Percentiles rank a stretch among this genome's conserved stretches.
These are phyloP conservation scores for Arxiozyma bovina DNA, from an alignment of 1,139 yeast species.

Conservation along the genomic window DNA sequence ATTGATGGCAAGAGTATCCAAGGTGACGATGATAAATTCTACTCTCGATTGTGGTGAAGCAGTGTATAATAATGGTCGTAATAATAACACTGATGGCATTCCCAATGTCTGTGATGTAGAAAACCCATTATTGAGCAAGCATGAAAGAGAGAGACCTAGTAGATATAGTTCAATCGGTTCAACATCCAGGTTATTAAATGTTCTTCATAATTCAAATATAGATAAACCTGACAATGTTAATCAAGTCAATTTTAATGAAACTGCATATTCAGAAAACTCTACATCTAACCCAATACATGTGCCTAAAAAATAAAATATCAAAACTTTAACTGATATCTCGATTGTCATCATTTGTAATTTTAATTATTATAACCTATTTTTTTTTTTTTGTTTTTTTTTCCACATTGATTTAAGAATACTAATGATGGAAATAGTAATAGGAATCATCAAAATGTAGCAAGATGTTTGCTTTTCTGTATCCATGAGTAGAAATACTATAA, in stretches of 20 bases:
- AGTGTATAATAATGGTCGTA: neutral
- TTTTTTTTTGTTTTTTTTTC: no score
- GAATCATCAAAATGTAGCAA: neutral
- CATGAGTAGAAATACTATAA: neutral
- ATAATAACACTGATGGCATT: neutral
- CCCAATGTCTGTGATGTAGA: neutral
- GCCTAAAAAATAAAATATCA: neutral
- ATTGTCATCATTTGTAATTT: no score
- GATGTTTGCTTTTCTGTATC: neutral
- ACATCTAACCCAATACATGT: slow-evolving; percentile 5
- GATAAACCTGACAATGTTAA: neutral
- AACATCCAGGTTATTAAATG: neutral
- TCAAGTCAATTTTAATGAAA: neutral
- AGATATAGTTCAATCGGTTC: neutral
- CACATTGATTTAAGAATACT: neutral
- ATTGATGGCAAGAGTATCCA: slow-evolving; percentile 6
- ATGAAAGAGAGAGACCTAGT: neutral
- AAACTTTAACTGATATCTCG: neutral
- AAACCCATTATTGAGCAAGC: neutral
- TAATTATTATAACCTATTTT: no score
- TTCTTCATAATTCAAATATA: neutral
- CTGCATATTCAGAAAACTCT: slow-evolving; percentile 5
- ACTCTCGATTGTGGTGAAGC: neutral
- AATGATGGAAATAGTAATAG: neutral
- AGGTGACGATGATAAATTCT: neutral